Evolutionary conservation across 768 basidiomycete species (phyloP).

Genomic region (Trametes cinnabarina): DNA sequence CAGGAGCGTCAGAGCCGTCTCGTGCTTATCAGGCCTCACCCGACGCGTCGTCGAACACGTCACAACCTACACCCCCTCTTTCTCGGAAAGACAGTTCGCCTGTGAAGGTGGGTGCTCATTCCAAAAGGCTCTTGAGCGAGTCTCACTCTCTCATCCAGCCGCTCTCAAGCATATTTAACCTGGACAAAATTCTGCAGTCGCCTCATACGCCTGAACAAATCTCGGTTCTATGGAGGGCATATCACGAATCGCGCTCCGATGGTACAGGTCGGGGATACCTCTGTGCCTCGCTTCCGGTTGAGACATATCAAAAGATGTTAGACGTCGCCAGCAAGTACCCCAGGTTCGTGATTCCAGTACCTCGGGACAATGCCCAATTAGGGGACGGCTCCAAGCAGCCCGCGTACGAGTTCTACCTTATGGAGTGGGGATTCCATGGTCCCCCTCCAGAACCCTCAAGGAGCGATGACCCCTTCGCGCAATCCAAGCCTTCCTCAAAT

Average conservation of each 20-base stretch:
- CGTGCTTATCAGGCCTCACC: slow-evolving; percentile 12
- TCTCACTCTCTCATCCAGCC: slow-evolving; percentile 48
- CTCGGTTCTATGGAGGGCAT: slow-evolving; percentile 82
- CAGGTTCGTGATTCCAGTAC: slow-evolving; percentile 79
- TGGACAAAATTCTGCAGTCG: slow-evolving; percentile 61
- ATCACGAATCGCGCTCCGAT: slow-evolving; percentile 77
- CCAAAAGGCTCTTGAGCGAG: not conserved
- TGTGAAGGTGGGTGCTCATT: slow-evolving; percentile 46
- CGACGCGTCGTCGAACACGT: slow-evolving; percentile 13
- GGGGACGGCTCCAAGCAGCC: slow-evolving; percentile 29
- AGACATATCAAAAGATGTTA: slow-evolving; percentile 71
- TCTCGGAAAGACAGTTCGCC: slow-evolving; percentile 65
- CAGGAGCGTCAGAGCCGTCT: not conserved
- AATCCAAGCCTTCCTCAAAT: slow-evolving; percentile 37
- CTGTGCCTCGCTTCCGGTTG: slow-evolving; percentile 76
- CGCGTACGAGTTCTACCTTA: slow-evolving; percentile 77
- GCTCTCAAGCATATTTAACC: slow-evolving; percentile 75
- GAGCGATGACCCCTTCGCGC: slow-evolving; percentile 44
- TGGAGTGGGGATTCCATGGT: slow-evolving; percentile 89
- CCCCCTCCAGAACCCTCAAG: slow-evolving; percentile 57
- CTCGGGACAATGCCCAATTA: slow-evolving; percentile 42
- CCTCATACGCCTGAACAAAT: slow-evolving; percentile 75
- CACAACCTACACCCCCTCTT: not conserved
- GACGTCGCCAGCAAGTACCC: slow-evolving; percentile 63
- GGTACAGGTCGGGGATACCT: slow-evolving; percentile 83